Base-by-base conservation (phyloP, 768 basidiomycete genomes). In the Hortiboletus campestris region DNA sequence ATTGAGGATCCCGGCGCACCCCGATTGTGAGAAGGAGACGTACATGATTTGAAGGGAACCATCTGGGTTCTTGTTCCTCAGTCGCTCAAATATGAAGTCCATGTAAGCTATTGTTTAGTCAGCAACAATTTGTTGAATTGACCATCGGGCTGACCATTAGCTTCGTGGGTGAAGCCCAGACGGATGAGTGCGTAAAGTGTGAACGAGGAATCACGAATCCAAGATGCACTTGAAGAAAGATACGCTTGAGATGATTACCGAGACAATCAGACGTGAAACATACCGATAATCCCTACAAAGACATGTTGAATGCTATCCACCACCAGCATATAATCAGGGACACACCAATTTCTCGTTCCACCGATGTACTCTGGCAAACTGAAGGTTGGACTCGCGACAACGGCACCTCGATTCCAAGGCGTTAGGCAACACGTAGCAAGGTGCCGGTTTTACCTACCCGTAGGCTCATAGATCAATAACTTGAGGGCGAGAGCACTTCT, bases 161-260 rank as follows among this genome's bases (percentile, higher is more conserved):
- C 93, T 67, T 99, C 96, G 19, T 89, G 81, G 0, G 94, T 98
- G 73, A 95, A 98, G 0, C 96, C 97, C 1, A 98, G 80, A 38
- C 97, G 81, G 54, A 98, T 87, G 38, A 98, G 80, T 0, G 95
- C 96, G 66, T 98, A 99, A 6, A 98, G 80, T 1, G 93, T 94
- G 77, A 99, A 99, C 0, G 90, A 91, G 0, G 94, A 88, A 66
- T 99, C 96, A n/a, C 96, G 86, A 65, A 98, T 92, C 90, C 91
- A 93, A 1, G 88, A 90, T 4, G 85, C 86, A 20, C 89, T 88
- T 57, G 25, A 50, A 25, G 36, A 31, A 38, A 41, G 7, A 4
- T 47, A n/a, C 52, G 39, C 19, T 45, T 22, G 13, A 31, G 20
- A 25, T 3, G 25, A 36, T 6, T n/a, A 6, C 39, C 1, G 7